A percentile compares a stretch with the other conserved stretches of the same genome.
Conservation (phyloP, 2,329 filamentous ascomycete species). For the Arthrobotrys conoides region DNA sequence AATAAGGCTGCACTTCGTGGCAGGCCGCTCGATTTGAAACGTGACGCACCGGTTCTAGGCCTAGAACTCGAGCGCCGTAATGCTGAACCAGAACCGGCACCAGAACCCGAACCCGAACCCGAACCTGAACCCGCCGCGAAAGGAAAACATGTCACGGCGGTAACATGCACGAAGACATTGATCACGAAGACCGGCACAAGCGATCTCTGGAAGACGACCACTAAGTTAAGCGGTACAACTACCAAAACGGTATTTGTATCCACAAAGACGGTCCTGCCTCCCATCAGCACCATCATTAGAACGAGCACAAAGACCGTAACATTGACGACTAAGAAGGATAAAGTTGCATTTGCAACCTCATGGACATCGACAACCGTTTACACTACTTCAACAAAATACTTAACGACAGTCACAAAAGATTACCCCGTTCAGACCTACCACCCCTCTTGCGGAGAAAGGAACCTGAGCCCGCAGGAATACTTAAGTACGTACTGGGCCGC, state of each 20-base stretch:
- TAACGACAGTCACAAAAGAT: constrained; percentile 2
- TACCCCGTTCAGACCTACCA: constrained; percentile 9
- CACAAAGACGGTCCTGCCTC: neutral
- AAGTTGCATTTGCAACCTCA: constrained; percentile 16
- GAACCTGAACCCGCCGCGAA: constrained; percentile 32
- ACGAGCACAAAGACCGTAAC: neutral
- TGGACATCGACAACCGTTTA: neutral
- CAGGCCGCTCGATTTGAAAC: neutral
- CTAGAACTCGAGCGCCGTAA: constrained; percentile 11
- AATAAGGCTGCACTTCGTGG: constrained; percentile 10
- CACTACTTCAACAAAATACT: neutral
- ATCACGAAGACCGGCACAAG: constrained; percentile 42
- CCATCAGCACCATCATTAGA: constrained; percentile 11
- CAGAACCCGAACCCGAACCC: constrained; percentile 10
- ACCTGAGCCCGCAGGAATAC: neutral
- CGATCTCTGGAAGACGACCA: constrained; percentile 40
- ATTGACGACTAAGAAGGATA: neutral
- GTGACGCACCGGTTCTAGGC: neutral
- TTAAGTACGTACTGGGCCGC: neutral
- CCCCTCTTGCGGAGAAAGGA: constrained; percentile 14
- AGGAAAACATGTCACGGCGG: constrained; percentile 7
- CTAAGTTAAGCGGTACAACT: constrained; percentile 16
- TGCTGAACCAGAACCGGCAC: constrained; percentile 6
- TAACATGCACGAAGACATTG: constrained; percentile 49
- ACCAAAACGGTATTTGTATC: constrained; percentile 16